Conservation (phyloP, 2,329 filamentous ascomycete species). For the Ceratocystis papillata region DNA sequence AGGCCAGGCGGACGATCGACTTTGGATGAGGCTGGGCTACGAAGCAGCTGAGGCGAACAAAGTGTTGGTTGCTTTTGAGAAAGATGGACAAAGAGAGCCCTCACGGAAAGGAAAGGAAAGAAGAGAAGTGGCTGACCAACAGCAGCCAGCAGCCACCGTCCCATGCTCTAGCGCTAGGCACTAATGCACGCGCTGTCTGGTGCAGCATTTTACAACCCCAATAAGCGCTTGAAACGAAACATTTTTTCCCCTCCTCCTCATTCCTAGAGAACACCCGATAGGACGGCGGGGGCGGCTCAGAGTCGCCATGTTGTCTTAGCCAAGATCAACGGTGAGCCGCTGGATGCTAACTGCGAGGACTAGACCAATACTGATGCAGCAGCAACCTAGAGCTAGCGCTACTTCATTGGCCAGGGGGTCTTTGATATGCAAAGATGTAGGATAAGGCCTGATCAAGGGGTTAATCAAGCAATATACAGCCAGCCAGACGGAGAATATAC, state of each 20-base stretch:
- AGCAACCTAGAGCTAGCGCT: not conserved
- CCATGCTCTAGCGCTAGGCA: not conserved
- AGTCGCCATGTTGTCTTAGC: not conserved
- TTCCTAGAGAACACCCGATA: not conserved
- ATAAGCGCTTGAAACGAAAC: constrained; percentile 5
- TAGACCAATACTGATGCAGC: not conserved
- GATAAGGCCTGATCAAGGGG: not conserved
- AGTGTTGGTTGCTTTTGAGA: too few relatives aligned
- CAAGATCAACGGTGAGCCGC: not conserved
- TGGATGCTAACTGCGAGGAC: not conserved
- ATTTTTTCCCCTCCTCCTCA: not conserved
- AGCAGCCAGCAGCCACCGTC: not conserved
- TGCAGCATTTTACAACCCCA: not conserved
- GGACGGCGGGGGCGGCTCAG: not conserved
- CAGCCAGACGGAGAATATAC: not conserved
- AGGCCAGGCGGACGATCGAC: too few relatives aligned
- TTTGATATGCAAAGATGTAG: not conserved
- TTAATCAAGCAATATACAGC: not conserved
- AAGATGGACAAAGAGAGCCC: too few relatives aligned
- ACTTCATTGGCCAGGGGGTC: not conserved
- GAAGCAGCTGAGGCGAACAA: too few relatives aligned
- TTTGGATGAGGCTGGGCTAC: too few relatives aligned
- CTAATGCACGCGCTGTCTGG: not conserved
- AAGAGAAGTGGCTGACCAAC: not conserved
- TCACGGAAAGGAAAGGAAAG: not conserved